Evolutionary conservation across 176 grass and related monocot species (phyloP), one percentile per base, ranked within the genome.

Genomic region (Poa annua): DNA sequence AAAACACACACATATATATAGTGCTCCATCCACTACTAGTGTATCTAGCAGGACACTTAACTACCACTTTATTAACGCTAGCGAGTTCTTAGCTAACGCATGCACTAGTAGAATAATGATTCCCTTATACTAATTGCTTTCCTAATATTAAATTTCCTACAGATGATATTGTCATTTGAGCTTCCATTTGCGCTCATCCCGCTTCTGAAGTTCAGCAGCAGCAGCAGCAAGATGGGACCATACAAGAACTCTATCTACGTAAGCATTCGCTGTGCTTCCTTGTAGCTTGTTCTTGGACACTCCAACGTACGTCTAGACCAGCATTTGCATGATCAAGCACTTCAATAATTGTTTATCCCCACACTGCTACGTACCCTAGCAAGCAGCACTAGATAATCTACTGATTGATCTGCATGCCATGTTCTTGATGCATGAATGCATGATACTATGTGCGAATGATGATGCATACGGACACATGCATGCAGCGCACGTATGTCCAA

Each of bases 181-280:
- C 70, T 73, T 42, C 70, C 70, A 9, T 73, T 73, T 73, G 70
- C 70, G 49, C 70, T 73, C 70, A 73, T 73, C 44, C 70, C 70
- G 7, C 70, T 73, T 24, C 70, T 73, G 1, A 73, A 73, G 70
- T 73, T 73, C 70, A 73, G 70, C 70, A 73, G 92, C 82, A 91
- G 92, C 63, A 74, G 15, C 2, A 94, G 84, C 32, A 97, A 97
- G 74, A 91, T 97, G 95, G 95, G 95, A 11, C 92, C 92, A 12
- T 90, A 97, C 90, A 92, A 90, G 78, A 97, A 97, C 84, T 97
- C 95, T 41, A 86, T 94, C 60, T 89, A 78, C 51, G 92, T 94
- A 82, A 87, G 95, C 83, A 69, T 14, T 10, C 39, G 2, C 55
- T 71, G 9, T 69, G 10, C 48, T 47, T 16, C 25, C 20, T 32